Conservation (phyloP, 2,329 filamentous ascomycete species). For the Pochonia chlamydosporia region DNA sequence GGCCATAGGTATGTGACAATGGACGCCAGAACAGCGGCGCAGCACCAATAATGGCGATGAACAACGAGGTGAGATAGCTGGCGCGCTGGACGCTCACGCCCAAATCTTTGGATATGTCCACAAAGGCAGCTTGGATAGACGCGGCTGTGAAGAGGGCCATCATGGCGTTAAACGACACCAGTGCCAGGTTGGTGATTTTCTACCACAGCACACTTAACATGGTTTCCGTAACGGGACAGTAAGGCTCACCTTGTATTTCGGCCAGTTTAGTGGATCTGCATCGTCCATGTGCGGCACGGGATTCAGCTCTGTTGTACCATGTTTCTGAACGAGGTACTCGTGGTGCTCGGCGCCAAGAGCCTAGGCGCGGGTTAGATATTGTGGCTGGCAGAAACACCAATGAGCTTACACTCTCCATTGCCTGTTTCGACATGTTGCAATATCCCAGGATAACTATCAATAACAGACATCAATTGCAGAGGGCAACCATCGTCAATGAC, state of each 20-base stretch:
- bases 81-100: conserved; percentile 39
- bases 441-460: no score
- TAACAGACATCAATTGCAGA: no score
- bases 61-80: conserved; percentile 41
- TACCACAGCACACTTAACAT: conserved; percentile 16
- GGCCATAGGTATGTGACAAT: conserved; percentile 45
- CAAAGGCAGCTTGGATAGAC: conserved; percentile 48
- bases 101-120: conserved; percentile 45
- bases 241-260: conserved; percentile 7
- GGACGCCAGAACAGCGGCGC: conserved; percentile 49
- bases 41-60: conserved; percentile 14
- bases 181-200: conserved; percentile 45
- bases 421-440: no score
- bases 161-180: conserved; percentile 52
- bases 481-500: no score
- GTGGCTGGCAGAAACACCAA: no score
- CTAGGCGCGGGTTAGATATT: no score
- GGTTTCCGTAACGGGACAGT: not conserved
- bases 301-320: conserved; percentile 10
- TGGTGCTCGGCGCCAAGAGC: conserved; percentile 6
- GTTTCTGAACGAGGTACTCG: conserved; percentile 8
- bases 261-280: conserved; percentile 13
- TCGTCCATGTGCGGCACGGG: conserved; percentile 12
- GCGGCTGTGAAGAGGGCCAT: conserved; percentile 52
- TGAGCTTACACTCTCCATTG: no score